These are phyloP conservation scores for Fusarium oxysporum DNA, from an alignment of 2,329 filamentous ascomycete genomes.

Conservation along the genomic window DNA sequence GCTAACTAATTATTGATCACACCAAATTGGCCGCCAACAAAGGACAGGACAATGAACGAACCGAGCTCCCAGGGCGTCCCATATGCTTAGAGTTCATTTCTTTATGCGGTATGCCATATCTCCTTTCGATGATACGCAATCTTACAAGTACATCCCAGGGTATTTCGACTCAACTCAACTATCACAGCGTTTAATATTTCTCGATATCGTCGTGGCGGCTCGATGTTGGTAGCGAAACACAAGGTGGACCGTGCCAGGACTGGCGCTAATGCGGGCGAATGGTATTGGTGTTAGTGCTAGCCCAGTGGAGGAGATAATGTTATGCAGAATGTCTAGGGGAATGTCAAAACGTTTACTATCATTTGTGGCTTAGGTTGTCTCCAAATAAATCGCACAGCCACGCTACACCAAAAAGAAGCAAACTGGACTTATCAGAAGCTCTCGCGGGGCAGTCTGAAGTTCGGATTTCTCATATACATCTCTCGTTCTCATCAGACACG, in stretches of 20 bases:
- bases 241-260: constrained; percentile 23
- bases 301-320: constrained; percentile 4
- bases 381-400: constrained; percentile 21
- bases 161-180: constrained; percentile 18
- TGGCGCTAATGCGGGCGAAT: constrained; percentile 29
- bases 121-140: background rate
- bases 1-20: constrained; percentile 32
- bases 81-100: background rate
- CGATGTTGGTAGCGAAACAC: constrained; percentile 36
- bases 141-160: constrained; percentile 7
- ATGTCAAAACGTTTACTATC: background rate
- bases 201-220: constrained; percentile 37
- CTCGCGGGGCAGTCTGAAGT: constrained; percentile 14
- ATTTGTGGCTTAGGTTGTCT: constrained; percentile 22
- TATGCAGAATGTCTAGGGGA: background rate
- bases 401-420: constrained; percentile 14
- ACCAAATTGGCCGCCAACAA: constrained; percentile 37
- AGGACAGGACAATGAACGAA: constrained; percentile 17
- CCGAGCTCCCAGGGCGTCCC: constrained; percentile 13
- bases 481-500: background rate
- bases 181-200: constrained; percentile 23
- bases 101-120: background rate
- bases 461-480: background rate
- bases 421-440: background rate
- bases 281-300: constrained; percentile 3